Evolutionary conservation across 139 green algal genomes (phyloP), one percentile per base, ranked within the genome.

Genomic region (Dunaliella sp.): DNA sequence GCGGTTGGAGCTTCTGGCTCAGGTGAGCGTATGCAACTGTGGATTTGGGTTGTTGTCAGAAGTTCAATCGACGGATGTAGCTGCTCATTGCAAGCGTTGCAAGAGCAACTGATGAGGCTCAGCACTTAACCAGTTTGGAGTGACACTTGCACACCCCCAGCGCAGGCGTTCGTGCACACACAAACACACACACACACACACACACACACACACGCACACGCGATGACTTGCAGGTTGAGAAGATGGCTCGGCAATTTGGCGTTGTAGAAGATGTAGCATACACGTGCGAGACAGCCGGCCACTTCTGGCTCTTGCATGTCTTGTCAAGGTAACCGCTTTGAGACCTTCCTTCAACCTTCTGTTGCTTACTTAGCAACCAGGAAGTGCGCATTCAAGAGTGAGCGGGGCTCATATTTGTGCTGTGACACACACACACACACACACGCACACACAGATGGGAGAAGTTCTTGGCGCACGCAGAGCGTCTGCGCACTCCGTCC

Each of bases 271-370:
- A 95, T 35, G 92, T 95, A 81, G 93, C 93, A 3, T 98, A 98
- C 92, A 99, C 97, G 3, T 99, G 97, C 86, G 97, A 99, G 92
- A 99, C 94, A 0, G 96, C 96, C 0, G 94, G 87, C 1, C 92
- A 99, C 93, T 99, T 99, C 89, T 99, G 96, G 96, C 91, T 99
- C 87, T 88, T 99, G 86, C 96, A 99, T 86, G 95, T 99, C 83
- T 89, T 98, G 58, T 90, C 91, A 57, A 92, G 93, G 36, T 90
- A 57, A 58, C 57, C 25, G 85, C 48, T n/a, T n/a, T n/a, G n/a
- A n/a, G n/a, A n/a, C n/a, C n/a, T n/a, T n/a, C n/a, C n/a, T n/a
- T n/a, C n/a, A n/a, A n/a, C n/a, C n/a, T n/a, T n/a, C n/a, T n/a
- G n/a, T n/a, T n/a, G n/a, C n/a, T n/a, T n/a, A n/a, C n/a, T n/a